These are phyloP conservation scores for Naganishia vaughanmartiniae DNA, from an alignment of 768 basidiomycete genomes.

Conservation along the genomic window DNA sequence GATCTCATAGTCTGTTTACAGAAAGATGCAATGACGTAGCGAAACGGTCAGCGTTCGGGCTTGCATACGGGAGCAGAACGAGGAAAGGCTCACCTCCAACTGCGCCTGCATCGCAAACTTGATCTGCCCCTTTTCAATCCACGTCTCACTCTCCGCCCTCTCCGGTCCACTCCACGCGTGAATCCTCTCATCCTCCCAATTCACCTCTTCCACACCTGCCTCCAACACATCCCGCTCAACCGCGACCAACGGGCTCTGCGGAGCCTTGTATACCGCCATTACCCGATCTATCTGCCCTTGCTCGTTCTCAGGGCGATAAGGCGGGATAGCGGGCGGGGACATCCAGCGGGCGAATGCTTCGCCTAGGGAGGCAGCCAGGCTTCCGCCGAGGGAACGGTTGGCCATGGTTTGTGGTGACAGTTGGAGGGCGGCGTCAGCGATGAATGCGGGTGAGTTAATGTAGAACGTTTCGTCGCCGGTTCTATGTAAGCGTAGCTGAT, in stretches of 20 bases:
- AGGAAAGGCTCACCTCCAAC: conserved; percentile 35
- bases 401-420: conserved; percentile 13
- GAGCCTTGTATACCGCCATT: conserved; percentile 24
- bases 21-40: background rate
- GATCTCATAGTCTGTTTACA: conserved; percentile 30
- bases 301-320: conserved; percentile 10
- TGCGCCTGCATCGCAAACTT: conserved; percentile 37
- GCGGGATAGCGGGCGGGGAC: conserved; percentile 37
- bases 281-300: conserved; percentile 1
- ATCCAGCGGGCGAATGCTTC: conserved; percentile 37
- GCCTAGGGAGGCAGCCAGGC: conserved; percentile 26
- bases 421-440: conserved; percentile 17
- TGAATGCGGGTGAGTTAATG: conserved; percentile 13
- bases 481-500: background rate
- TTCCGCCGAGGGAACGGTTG: conserved; percentile 23
- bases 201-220: conserved; percentile 27
- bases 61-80: background rate
- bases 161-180: conserved; percentile 41
- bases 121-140: conserved; percentile 33
- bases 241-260: conserved; percentile 37
- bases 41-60: no score
- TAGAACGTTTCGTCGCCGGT: background rate
- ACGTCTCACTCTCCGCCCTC: conserved; percentile 39
- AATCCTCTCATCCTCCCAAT: conserved; percentile 45
- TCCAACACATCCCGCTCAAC: conserved; percentile 29